Base-by-base conservation (phyloP, 441 rosid species). In the Populus tomentosa region DNA sequence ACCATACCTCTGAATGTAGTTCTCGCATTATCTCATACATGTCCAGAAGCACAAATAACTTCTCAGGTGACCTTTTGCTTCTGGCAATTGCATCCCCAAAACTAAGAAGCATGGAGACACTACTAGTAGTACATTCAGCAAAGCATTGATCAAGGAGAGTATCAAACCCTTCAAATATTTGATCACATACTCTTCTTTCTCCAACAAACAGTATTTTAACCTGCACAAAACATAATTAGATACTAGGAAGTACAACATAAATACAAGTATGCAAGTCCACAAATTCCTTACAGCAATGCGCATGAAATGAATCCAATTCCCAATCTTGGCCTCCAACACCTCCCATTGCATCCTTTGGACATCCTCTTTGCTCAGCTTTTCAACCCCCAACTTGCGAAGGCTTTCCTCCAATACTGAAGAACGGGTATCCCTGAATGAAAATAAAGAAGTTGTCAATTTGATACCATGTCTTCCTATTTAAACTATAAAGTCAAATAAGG, bases 291-390 rank as follows among this genome's bases (percentile, higher is more conserved):
- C 99, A 82, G 99, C 97, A 83, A 94, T 95, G 59, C 98, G 98
- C 97, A 94, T 95, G 80, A 91, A 95, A 87, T 95, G 99, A 83
- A 95, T 95, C 99, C 99, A 95, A 69, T 90, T 94, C 78, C 98
- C 98, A 77, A 94, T 95, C 89, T 95, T 95, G 61, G 98, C 97
- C 89, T 95, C 99, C 86, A 95, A 87, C 80, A 90, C 94, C 88
- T 94, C 99, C 99, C 99, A 95, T 65, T 86, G 98, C 99, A 94
- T 92, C 89, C 89, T 91, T 84, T 92, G 99, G 75, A 95, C 98
- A 82, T 95, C 99, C 62, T 95, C 98, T 89, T 90, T 94, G 85
- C 94, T 88, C 82, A 95, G 92, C 80, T 91, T 95, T 86, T 94
- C 99, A 72, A 95, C 98, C 79, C 99, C 99, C 82, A 95, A 83